These are phyloP conservation scores for Pichia kudriavzevii DNA, from an alignment of 1,139 yeast genomes.

Conservation along the genomic window DNA sequence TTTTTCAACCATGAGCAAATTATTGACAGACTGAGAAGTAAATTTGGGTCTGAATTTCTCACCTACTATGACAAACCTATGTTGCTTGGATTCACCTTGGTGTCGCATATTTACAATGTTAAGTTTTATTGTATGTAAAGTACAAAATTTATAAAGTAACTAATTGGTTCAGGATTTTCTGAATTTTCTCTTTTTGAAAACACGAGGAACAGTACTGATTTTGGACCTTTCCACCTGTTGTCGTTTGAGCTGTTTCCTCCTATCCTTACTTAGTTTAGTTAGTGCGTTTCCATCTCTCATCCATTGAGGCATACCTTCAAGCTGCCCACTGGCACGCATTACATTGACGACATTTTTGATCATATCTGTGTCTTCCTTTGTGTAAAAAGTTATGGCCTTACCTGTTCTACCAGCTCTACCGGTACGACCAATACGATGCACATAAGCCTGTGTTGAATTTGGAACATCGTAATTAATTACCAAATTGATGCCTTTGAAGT, in stretches of 20 bases:
- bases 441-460: constrained; percentile 86
- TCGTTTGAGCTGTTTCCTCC: constrained; percentile 56
- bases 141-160: too few relatives aligned
- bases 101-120: constrained; percentile 2
- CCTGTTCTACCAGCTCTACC: constrained; percentile 93
- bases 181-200: constrained; percentile 35
- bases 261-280: constrained; percentile 59
- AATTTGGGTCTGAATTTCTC: too few relatives aligned
- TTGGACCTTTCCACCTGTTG: constrained; percentile 59
- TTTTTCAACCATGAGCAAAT: too few relatives aligned
- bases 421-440: constrained; percentile 97
- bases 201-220: constrained; percentile 81
- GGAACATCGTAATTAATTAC: constrained; percentile 98
- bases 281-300: constrained; percentile 47
- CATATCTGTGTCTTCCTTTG: constrained; percentile 75
- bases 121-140: too few relatives aligned
- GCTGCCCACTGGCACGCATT: constrained; percentile 87
- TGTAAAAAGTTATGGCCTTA: constrained; percentile 83
- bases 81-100: neutral
- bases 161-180: constrained; percentile 5
- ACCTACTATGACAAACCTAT: too few relatives aligned
- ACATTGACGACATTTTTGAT: constrained; percentile 85
- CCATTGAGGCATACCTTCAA: constrained; percentile 66
- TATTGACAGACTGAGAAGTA: too few relatives aligned
- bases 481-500: constrained; percentile 89